phyloP scores from a whole-genome alignment of 352 stramenopile genomes.

The Phytopythium oedochilum region DNA sequence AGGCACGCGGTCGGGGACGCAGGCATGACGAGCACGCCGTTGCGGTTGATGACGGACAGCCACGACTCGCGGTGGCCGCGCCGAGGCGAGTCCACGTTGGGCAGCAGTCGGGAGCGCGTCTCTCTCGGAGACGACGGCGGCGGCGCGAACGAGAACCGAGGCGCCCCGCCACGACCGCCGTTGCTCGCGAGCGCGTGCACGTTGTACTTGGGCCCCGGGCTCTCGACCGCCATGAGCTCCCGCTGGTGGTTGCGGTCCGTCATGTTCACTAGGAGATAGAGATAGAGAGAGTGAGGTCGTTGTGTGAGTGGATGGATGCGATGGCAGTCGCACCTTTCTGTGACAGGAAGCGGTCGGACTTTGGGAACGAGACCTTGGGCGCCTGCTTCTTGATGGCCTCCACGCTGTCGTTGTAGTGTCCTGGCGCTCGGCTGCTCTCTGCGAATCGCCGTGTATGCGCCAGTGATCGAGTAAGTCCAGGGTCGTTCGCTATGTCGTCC shows the following conservation, averaged over 20 bases:
- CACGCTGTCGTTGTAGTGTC: conserved; percentile 69
- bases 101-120: conserved; percentile 26
- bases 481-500: not conserved
- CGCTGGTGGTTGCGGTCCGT: conserved; percentile 58
- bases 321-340: conserved; percentile 54
- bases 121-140: conserved; percentile 31
- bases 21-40: conserved; percentile 75
- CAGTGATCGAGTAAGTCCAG: conserved; percentile 5
- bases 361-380: conserved; percentile 72
- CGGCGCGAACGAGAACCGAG: conserved; percentile 63
- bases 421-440: conserved; percentile 58
- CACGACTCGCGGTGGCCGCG: conserved; percentile 72
- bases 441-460: not conserved
- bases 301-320: not conserved
- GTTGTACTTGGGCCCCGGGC: conserved; percentile 84
- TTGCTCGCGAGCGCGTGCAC: conserved; percentile 51
- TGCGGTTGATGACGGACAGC: conserved; percentile 78
- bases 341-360: conserved; percentile 74
- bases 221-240: conserved; percentile 70
- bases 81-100: conserved; percentile 45
- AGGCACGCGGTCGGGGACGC: conserved; percentile 19
- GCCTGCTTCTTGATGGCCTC: conserved; percentile 52
- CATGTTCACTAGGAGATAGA: conserved; percentile 48
- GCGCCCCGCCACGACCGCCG: conserved; percentile 41
- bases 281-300: not conserved